Evolutionary conservation across 2,329 filamentous ascomycete species (phyloP).

Genomic region (Fusarium compactum): DNA sequence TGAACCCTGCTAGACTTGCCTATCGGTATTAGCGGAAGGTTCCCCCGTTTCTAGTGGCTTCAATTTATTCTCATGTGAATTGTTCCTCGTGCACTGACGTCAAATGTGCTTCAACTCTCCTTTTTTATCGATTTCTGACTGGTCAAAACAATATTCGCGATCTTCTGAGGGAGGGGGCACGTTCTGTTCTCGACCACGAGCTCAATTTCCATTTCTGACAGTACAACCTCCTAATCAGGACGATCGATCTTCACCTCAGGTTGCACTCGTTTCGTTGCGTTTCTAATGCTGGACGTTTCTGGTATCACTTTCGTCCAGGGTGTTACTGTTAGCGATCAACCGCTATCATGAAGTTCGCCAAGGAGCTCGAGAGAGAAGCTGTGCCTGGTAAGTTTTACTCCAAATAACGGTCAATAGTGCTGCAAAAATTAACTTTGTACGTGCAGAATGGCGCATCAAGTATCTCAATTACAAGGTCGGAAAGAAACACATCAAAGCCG

Average conservation of each 20-base stretch:
- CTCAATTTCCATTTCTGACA: neutral
- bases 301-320: constrained; percentile 19
- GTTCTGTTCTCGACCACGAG: constrained; percentile 16
- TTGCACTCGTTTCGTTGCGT: constrained; percentile 3
- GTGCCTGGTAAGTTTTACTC: constrained; percentile 74
- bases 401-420: constrained; percentile 5
- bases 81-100: constrained; percentile 39
- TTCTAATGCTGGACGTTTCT: constrained; percentile 32
- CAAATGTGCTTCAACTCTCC: constrained; percentile 21
- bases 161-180: constrained; percentile 33
- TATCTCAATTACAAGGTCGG: constrained; percentile 96
- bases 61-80: constrained; percentile 6
- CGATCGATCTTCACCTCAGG: neutral
- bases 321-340: constrained; percentile 11
- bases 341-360: constrained; percentile 72
- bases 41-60: constrained; percentile 22
- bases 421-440: constrained; percentile 16
- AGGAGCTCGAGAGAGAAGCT: constrained; percentile 86
- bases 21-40: neutral
- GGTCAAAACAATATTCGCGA: constrained; percentile 13
- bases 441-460: constrained; percentile 86
- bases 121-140: constrained; percentile 5
- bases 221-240: neutral
- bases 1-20: neutral
- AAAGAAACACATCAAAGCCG: constrained; percentile 92